Evolutionary conservation across 164 flowering plant genomes (phyloP), one percentile per base, ranked within the genome.

Genomic region (Annona cherimola): DNA sequence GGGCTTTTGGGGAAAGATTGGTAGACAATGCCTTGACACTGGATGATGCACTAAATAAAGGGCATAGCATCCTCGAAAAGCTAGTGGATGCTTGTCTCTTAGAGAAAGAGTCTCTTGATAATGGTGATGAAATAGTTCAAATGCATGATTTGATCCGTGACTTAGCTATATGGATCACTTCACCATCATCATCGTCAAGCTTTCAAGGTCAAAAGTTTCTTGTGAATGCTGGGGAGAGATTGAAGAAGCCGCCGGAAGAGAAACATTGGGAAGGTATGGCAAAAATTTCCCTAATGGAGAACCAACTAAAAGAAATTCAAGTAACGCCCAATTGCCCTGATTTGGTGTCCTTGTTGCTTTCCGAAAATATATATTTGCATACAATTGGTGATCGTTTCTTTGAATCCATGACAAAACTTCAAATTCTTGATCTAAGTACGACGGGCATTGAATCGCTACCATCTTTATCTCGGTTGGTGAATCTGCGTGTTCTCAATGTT

Each of bases 141-240:
- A 70, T 74, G 64, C 77, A 74, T 19, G 73, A 74, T 64, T 55
- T 74, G 45, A 63, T 69, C n/a, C 73, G 69, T 63, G 69, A 42
- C 19, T 6, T 74, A 46, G 77, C 57, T 18, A 46, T 69, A 20
- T 74, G 77, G 77, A 69, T 74, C 45, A 63, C 77, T 9, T 74
- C 69, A 20, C 42, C 62, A 12, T n/a, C 67, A 19, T 41, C 6
- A 55, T 40, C 26, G n/a, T 39, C 14, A 16, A 41, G 35, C 44
- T n/a, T n/a, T n/a, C n/a, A n/a, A n/a, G n/a, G n/a, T n/a, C n/a
- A n/a, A n/a, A 75, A 65, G 60, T 35, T 42, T 59, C 16, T 70
- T 20, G 77, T 71, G 14, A 63, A 70, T 26, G 59, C 70, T 0
- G 9, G 70, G 3, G 5, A 40, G n/a, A 66, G 61, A 59, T 46